Evolutionary conservation across 2,329 filamentous ascomycete species (phyloP).

Genomic region (Biscogniauxia sp.): DNA sequence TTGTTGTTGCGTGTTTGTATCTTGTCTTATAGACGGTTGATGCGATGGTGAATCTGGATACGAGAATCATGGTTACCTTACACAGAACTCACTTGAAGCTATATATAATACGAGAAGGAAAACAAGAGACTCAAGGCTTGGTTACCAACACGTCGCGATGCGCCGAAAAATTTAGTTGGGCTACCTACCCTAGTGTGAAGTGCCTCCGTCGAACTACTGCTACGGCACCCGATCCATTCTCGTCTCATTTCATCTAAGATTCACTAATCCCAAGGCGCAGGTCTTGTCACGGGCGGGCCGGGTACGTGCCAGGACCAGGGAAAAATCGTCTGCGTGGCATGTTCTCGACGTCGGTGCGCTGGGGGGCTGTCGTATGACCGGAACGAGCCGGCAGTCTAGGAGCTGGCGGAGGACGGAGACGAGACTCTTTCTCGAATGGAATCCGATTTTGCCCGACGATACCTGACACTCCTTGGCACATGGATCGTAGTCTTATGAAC

Average conservation of each 20-base stretch:
- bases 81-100: background rate
- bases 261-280: background rate
- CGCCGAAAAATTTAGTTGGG: constrained; percentile 1
- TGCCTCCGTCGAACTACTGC: constrained; percentile 18
- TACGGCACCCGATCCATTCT: constrained; percentile 18
- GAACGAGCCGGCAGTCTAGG: constrained; percentile 7
- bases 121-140: background rate
- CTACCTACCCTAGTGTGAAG: constrained; percentile 10
- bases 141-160: constrained; percentile 6
- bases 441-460: background rate
- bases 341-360: constrained; percentile 5
- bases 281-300: background rate
- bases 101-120: background rate
- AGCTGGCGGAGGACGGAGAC: background rate
- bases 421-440: background rate
- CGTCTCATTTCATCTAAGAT: constrained; percentile 15
- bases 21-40: background rate
- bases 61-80: background rate
- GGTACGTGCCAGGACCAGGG: constrained; percentile 1
- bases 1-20: constrained; percentile 1
- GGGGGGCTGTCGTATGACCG: constrained; percentile 13
- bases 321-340: constrained; percentile 4
- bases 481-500: no score
- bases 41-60: background rate
- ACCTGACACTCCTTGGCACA: background rate